Evolutionary conservation across 768 basidiomycete genomes (phyloP), one percentile per base, ranked within the genome.

Genomic region (Dendrothele bispora): DNA sequence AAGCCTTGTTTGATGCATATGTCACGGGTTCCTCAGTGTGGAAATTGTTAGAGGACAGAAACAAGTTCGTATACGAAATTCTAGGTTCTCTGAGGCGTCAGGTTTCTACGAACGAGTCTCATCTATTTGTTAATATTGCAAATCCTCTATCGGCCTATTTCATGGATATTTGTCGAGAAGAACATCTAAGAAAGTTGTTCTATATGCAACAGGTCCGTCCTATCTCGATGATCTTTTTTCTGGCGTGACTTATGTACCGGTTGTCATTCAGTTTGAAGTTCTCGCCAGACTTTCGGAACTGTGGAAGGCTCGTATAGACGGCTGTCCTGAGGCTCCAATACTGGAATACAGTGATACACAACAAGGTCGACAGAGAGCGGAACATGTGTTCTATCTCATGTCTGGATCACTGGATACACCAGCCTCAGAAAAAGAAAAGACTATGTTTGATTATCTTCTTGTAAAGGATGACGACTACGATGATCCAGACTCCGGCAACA

Each of bases 131-230:
- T 30, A 78, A 78, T 52, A 62, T 69, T 22, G 75, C 72, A 5
- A 67, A 68, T 41, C 49, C 60, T 11, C 53, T 78, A 2, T 63
- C 68, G 1, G 61, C 70, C 0, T 61, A 66, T 25, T 77, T 76
- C 52, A 70, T 77, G 72, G 76, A 78, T 52, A 56, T 79, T 15
- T 78, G 77, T 53, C 60, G 46, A 17, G 35, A 61, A 21, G 62
- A 66, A 3, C 64, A 69, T 22, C 55, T 79, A 27, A 66, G 76
- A n/a, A 78, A 78, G 52, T 58, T 79, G 3, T 75, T 79, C 53
- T 78, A 74, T 53, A 77, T 78, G 71, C 75, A 76, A 55, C 75
- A 79, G 67, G 77, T 75, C 43, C 12, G 64, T 59, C 8, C 7
- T 15, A 18, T 12, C 5, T 45, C 5, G 4, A 10, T 24, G 29